A percentile compares a stretch with the other conserved stretches of the same genome.
phyloP scores from a whole-genome alignment of 1,284 basidiomycete genomes.

The Malassezia psittaci region DNA sequence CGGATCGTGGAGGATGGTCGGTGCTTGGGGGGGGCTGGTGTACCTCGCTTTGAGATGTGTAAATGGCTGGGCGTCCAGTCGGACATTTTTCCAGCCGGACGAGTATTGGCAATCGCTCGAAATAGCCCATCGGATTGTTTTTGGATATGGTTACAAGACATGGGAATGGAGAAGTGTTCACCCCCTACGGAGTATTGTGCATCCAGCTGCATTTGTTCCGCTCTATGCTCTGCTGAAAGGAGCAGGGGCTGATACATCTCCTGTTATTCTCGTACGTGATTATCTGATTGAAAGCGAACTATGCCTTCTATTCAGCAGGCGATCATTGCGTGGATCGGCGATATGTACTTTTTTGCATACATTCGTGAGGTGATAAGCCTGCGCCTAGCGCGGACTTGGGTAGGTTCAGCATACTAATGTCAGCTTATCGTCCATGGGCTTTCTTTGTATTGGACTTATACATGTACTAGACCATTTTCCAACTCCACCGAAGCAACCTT shows the following conservation, averaged over 20 bases:
- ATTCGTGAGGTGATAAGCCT: constrained; percentile 57
- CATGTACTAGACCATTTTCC: constrained; percentile 76
- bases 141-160: constrained; percentile 79
- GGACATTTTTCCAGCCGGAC: constrained; percentile 91
- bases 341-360: constrained; percentile 63
- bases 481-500: constrained; percentile 86
- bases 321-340: constrained; percentile 66
- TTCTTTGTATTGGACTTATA: constrained; percentile 75
- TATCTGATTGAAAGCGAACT: not conserved
- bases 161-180: constrained; percentile 72
- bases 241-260: constrained; percentile 51
- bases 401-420: constrained; percentile 56
- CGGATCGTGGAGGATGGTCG: not conserved
- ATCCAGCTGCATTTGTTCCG: constrained; percentile 59
- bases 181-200: constrained; percentile 47
- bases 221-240: constrained; percentile 61
- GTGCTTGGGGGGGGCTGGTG: not conserved
- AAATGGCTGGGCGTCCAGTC: constrained; percentile 4
- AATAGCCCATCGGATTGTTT: constrained; percentile 76
- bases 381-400: constrained; percentile 52
- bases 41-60: too few species aligned
- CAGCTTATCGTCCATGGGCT: constrained; percentile 72
- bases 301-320: constrained; percentile 57
- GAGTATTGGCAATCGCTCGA: constrained; percentile 94
- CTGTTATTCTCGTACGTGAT: too few species aligned